These are phyloP conservation scores for Dioszegia aurantiaca DNA, from an alignment of 768 basidiomycete genomes.

Conservation along the genomic window DNA sequence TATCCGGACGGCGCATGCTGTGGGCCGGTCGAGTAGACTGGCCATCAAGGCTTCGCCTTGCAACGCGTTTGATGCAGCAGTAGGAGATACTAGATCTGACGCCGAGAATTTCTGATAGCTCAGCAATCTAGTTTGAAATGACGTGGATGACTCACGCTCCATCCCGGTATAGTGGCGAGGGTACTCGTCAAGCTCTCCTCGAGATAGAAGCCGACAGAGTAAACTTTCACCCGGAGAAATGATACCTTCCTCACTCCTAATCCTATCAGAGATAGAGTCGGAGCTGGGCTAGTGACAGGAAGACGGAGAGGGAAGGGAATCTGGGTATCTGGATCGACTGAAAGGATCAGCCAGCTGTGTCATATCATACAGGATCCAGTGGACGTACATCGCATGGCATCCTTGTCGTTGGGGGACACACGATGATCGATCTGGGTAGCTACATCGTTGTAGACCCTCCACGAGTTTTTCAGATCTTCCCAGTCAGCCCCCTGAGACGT, in stretches of 20 bases:
- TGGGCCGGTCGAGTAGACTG: constrained; percentile 39
- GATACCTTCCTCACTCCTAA: constrained; percentile 84
- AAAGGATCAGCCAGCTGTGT: not conserved
- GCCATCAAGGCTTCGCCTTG: constrained; percentile 47
- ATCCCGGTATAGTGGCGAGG: constrained; percentile 36
- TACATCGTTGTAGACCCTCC: constrained; percentile 5
- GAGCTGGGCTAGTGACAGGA: constrained; percentile 35
- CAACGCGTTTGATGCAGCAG: constrained; percentile 17
- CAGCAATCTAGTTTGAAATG: not conserved
- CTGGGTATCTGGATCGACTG: constrained; percentile 52
- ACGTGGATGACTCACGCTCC: constrained; percentile 31
- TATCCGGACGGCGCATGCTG: constrained; percentile 51
- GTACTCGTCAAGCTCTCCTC: constrained; percentile 57
- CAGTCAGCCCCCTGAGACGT: not conserved
- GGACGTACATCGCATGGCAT: not conserved
- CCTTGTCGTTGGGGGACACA: constrained; percentile 1
- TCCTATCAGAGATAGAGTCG: constrained; percentile 70
- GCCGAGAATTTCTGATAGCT: constrained; percentile 27
- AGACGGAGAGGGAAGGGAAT: constrained; percentile 46
- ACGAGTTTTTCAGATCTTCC: not conserved
- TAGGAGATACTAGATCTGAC: constrained; percentile 27
- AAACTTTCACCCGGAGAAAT: constrained; percentile 81
- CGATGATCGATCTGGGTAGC: constrained; percentile 7
- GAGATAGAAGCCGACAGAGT: constrained; percentile 85
- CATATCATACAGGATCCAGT: not conserved